Evolutionary conservation across 495 filamentous ascomycete species (phyloP).

Genomic region (Daldinia loculata): DNA sequence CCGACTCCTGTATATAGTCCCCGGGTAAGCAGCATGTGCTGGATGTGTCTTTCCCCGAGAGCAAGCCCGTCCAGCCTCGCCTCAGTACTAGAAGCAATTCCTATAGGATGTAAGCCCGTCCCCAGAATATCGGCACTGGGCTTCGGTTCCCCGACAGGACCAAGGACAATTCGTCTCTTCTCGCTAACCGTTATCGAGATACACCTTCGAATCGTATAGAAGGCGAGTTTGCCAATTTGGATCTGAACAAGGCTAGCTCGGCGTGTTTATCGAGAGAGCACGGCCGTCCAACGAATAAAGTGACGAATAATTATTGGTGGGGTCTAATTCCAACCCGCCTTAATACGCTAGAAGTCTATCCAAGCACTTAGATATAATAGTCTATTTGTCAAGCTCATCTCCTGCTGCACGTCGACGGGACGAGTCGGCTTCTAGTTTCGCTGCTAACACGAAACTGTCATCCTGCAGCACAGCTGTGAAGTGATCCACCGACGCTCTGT

Average conservation of each 20-base stretch:
- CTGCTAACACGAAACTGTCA: constrained; percentile 6
- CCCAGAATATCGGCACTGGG: too few relatives aligned
- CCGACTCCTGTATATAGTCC: constrained; percentile 5
- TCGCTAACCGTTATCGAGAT: background rate
- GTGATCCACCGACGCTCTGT: constrained; percentile 16
- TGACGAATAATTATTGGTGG: background rate
- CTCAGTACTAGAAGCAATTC: background rate
- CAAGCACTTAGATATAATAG: constrained; percentile 3
- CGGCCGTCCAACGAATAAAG: constrained; percentile 4
- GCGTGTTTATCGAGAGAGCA: background rate
- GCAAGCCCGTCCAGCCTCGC: constrained; percentile 5
- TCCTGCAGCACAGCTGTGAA: constrained; percentile 10
- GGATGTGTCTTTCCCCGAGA: constrained; percentile 10
- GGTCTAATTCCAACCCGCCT: constrained; percentile 8
- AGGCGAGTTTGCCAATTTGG: background rate
- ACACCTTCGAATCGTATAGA: constrained; percentile 2
- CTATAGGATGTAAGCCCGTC: constrained; percentile 4
- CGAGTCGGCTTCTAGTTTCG: constrained; percentile 4
- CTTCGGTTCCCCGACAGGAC: constrained; percentile 2
- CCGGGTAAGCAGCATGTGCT: constrained; percentile 20
- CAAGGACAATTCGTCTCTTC: constrained; percentile 3
- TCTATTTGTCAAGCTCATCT: constrained; percentile 18
- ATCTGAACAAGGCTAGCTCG: constrained; percentile 1
- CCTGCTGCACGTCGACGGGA: constrained; percentile 1
- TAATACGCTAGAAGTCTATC: constrained; percentile 3